Evolutionary conservation across 2,329 filamentous ascomycete species (phyloP), one percentile per base, ranked within the genome.

Genomic region (Rutstroemia sp.): DNA sequence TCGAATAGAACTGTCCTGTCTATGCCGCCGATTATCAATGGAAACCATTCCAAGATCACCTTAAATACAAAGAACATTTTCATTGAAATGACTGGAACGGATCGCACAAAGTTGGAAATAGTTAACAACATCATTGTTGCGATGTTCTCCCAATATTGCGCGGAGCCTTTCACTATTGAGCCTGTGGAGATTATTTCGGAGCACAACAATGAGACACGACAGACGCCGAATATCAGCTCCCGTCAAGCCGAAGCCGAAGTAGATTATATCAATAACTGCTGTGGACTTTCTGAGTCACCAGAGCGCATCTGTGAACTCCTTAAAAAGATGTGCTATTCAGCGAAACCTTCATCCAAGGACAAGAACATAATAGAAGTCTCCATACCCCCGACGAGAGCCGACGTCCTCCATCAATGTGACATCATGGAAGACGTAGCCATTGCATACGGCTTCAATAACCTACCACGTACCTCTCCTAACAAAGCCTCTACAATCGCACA

Each of bases 371-470:
- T 95, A 58, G 87, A 95, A 67, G 85, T 97, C 27, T 80, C 86
- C 38, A 82, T 97, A 23, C 94, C 94, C 8, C 83, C 92, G 34
- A 97, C 92, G 48, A 84, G 94, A 60, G 92, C 94, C 48, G 94
- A 99, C 71, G 87, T 99, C 44, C 84, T 99, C 34, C 94, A 99
- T 73, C 88, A 96, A 69, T 95, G 91, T 66, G 94, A 99, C 70
- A 89, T 99, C 64, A 99, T 99, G 92, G 94, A 99, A 75, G 95
- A 99, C 70, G 86, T 95, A 19, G 94, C 91, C 42, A 94, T 99
- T 62, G 91, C 90, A 53, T 96, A 97, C 72, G 94, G 95, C 63
- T 99, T 96, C 81, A 99, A 99, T 79, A 90, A 88, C 61, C 85
- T 99, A 17, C 92, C 92, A 1, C 86, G 91, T 52, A 84, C 87